Conservation (phyloP, 768 basidiomycete genomes). For the Candolleomyces eurysporus region DNA sequence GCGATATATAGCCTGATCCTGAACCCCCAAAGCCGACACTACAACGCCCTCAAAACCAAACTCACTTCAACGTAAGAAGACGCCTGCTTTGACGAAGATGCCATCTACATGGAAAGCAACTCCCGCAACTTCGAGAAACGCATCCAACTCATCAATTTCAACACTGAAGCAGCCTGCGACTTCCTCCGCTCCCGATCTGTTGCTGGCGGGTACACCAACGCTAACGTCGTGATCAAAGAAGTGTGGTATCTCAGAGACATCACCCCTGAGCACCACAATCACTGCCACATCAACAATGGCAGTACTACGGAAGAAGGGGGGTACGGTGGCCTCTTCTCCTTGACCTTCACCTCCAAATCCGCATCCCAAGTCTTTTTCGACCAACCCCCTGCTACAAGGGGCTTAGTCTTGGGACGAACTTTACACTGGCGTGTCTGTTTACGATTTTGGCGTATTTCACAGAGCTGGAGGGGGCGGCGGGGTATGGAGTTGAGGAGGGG, state of each 20-base stretch:
- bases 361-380: conserved; percentile 86
- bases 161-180: conserved; percentile 81
- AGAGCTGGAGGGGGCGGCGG: conserved; percentile 90
- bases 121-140: conserved; percentile 86
- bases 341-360: conserved; percentile 70
- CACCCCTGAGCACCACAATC: conserved; percentile 68
- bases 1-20: conserved; percentile 65
- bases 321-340: conserved; percentile 84
- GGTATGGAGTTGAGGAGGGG: conserved; percentile 79
- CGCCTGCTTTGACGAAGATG: conserved; percentile 85
- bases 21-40: conserved; percentile 76
- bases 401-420: conserved; percentile 91
- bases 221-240: conserved; percentile 61
- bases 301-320: conserved; percentile 55
- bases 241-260: conserved; percentile 90
- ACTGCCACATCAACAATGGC: conserved; percentile 46
- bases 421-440: conserved; percentile 92
- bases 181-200: conserved; percentile 63
- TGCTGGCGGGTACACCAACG: conserved; percentile 32
- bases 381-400: conserved; percentile 82
- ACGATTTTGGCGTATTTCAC: conserved; percentile 87
- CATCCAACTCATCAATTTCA: conserved; percentile 72
- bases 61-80: conserved; percentile 72
- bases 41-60: conserved; percentile 59
- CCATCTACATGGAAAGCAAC: conserved; percentile 96